Percentiles rank a stretch among this genome's conserved stretches.
These are phyloP conservation scores for Schizonepeta tenuifolia DNA, from an alignment of 257 asterid genomes.

Conservation along the genomic window DNA sequence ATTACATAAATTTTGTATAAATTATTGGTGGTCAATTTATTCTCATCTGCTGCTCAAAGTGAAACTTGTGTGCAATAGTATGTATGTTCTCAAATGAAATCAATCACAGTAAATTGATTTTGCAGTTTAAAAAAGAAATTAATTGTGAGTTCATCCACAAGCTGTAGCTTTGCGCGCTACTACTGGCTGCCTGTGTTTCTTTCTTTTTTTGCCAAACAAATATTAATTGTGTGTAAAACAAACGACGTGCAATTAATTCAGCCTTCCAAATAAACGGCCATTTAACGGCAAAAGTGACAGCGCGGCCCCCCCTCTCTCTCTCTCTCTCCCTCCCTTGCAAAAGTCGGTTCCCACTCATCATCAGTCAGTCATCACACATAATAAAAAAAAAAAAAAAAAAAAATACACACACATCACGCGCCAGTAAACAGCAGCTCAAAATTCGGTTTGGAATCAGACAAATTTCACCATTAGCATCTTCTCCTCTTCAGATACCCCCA, in stretches of 20 bases:
- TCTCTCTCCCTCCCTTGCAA: background rate
- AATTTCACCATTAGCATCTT: slow-evolving; percentile 36
- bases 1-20: too few species aligned
- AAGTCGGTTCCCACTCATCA: background rate
- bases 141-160: background rate
- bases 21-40: too few species aligned
- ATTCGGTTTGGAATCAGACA: slow-evolving; percentile 34
- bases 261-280: background rate
- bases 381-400: too few species aligned
- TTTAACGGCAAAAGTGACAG: slow-evolving; percentile 12
- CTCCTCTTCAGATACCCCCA: slow-evolving; percentile 28
- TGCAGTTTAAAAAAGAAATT: too few species aligned
- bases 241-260: slow-evolving; percentile 5
- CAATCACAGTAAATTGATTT: too few species aligned
- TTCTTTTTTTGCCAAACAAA: background rate
- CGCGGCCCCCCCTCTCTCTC: background rate
- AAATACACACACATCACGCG: background rate
- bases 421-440: slow-evolving; percentile 24
- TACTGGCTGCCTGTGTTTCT: background rate
- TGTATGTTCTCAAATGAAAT: too few species aligned
- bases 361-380: too few species aligned
- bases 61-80: too few species aligned
- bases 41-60: too few species aligned
- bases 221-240: background rate
- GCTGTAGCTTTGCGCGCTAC: background rate